phyloP scores from a whole-genome alignment of 495 filamentous ascomycete species.

The Astrothelium subdiscretum region DNA sequence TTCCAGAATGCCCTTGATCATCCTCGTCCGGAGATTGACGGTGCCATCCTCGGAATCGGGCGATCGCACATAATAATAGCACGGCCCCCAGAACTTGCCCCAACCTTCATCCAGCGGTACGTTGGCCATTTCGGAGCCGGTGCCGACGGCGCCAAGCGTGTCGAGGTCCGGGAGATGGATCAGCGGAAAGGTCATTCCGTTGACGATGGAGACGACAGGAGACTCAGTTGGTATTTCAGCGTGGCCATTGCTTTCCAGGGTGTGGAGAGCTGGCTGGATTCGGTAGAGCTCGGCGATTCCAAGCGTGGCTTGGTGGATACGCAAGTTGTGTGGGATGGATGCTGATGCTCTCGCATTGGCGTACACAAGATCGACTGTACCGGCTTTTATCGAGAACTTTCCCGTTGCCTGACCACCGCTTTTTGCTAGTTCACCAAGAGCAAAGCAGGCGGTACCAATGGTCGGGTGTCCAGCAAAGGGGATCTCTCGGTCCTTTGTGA shows the following conservation, averaged over 20 bases:
- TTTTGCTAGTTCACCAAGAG: conserved; percentile 10
- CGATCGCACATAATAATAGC: conserved; percentile 45
- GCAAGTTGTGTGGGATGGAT: conserved; percentile 53
- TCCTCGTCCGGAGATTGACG: conserved; percentile 34
- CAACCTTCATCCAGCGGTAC: conserved; percentile 45
- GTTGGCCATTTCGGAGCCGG: background rate
- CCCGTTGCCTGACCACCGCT: conserved; percentile 8
- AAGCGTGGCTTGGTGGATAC: conserved; percentile 42
- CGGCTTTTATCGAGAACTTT: conserved; percentile 45
- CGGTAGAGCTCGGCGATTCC: conserved; percentile 8
- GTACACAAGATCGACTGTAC: conserved; percentile 40
- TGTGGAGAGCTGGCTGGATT: conserved; percentile 18
- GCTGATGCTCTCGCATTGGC: conserved; percentile 38
- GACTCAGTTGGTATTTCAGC: conserved; percentile 17
- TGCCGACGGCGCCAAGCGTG: background rate
- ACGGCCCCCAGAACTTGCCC: conserved; percentile 37
- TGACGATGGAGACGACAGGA: conserved; percentile 52
- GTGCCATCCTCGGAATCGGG: conserved; percentile 23
- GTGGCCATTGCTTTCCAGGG: conserved; percentile 15
- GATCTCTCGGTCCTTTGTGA: conserved; percentile 44
- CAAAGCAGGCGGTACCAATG: conserved; percentile 53
- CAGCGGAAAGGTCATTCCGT: conserved; percentile 56
- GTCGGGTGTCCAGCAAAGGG: conserved; percentile 73
- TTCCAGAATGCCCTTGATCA: conserved; percentile 46
- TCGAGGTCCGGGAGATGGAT: conserved; percentile 39